phyloP scores from a whole-genome alignment of 1,139 yeast species.

The Yamadazyma dendronema region DNA sequence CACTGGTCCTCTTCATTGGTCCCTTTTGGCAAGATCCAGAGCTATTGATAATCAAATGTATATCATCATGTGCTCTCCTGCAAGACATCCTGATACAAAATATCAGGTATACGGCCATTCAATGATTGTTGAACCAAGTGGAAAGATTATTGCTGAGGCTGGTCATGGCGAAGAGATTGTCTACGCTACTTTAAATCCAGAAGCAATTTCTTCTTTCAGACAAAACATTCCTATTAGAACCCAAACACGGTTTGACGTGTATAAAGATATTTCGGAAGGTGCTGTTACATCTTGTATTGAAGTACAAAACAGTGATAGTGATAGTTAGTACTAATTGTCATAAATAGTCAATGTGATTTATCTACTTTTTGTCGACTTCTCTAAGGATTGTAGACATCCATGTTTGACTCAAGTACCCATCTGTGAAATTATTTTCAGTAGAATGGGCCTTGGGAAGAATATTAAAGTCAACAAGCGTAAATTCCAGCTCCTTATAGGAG shows the following conservation, averaged over 20 bases:
- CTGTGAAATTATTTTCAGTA: background rate
- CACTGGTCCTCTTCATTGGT: conserved; percentile 90
- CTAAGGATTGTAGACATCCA: conserved; percentile 2
- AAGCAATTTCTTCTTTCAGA: conserved; percentile 19
- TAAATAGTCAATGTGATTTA: background rate
- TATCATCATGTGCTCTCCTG: conserved; percentile 56
- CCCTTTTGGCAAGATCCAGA: conserved; percentile 66
- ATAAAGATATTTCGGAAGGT: conserved; percentile 18
- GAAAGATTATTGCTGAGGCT: conserved; percentile 61
- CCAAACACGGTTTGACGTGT: conserved; percentile 25
- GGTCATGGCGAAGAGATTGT: conserved; percentile 27
- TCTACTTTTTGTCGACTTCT: background rate
- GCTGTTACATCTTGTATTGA: conserved; percentile 13
- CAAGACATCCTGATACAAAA: conserved; percentile 69
- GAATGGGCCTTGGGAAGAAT: background rate
- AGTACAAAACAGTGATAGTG: conserved; percentile 12
- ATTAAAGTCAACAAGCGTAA: background rate
- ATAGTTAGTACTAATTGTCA: conserved; percentile 3
- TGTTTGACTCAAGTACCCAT: conserved; percentile 1
- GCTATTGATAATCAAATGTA: conserved; percentile 83
- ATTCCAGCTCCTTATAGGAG: too few relatives aligned
- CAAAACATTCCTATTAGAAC: conserved; percentile 24
- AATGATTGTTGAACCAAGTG: conserved; percentile 83
- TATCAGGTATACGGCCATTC: conserved; percentile 75
- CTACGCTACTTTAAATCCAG: conserved; percentile 24